Evolutionary conservation across 352 stramenopile genomes (phyloP).

Genomic region (Phytopythium boreale): DNA sequence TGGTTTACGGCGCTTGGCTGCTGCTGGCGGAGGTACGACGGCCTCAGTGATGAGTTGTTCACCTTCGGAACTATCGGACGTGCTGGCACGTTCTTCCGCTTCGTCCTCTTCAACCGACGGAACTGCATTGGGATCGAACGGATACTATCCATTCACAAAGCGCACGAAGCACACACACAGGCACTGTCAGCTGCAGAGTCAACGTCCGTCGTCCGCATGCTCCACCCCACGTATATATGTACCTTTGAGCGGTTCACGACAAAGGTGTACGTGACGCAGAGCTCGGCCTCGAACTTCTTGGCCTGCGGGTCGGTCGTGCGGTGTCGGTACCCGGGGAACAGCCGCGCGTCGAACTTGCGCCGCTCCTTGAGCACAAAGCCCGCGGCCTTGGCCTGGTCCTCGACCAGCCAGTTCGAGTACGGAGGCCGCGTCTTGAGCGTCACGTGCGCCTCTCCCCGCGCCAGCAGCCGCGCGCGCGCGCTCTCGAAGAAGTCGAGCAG

Average conservation of each 20-base stretch:
- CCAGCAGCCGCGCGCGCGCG: slow-evolving; percentile 52
- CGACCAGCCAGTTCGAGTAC: slow-evolving; percentile 88
- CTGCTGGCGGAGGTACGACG: neutral
- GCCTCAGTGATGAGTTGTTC: neutral
- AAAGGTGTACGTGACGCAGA: slow-evolving; percentile 86
- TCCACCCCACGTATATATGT: neutral
- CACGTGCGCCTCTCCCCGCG: slow-evolving; percentile 72
- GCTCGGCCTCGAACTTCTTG: slow-evolving; percentile 80
- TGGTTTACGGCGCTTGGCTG: neutral
- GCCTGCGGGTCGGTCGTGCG: slow-evolving; percentile 84
- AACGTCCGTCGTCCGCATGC: neutral
- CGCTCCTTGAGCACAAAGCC: slow-evolving; percentile 81
- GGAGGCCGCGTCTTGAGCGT: slow-evolving; percentile 83
- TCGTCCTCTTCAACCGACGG: neutral
- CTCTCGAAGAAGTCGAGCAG: slow-evolving; percentile 85
- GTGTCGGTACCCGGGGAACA: slow-evolving; percentile 86
- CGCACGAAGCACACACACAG: slow-evolving; percentile 1
- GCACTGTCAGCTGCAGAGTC: slow-evolving; percentile 1
- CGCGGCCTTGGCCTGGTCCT: slow-evolving; percentile 69
- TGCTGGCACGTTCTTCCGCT: neutral
- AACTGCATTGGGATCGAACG: slow-evolving; percentile 26
- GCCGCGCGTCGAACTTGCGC: slow-evolving; percentile 60
- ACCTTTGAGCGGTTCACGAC: slow-evolving; percentile 82
- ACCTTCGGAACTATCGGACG: neutral
- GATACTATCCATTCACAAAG: slow-evolving; percentile 16